Evolutionary conservation across 176 grass and related monocot genomes (phyloP), one percentile per base, ranked within the genome.

Genomic region (Sorghum bicolor): DNA sequence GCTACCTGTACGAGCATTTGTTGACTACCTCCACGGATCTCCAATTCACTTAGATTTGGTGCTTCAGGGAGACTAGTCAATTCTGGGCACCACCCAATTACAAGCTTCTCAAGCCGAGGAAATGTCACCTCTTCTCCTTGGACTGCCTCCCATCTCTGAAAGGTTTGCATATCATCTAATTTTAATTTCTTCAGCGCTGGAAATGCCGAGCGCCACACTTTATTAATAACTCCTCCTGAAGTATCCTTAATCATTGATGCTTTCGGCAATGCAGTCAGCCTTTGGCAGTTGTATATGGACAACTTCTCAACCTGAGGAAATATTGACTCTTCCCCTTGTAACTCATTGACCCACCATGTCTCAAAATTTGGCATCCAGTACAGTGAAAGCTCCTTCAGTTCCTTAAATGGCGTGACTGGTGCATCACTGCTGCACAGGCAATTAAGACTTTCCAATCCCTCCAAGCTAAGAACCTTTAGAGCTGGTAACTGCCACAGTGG

Each of bases 211-310:
- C 1, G 6, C 5, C 48, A 53, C 17, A 53, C 48, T 2, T 17
- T 53, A 20, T 53, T 53, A 53, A 7, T 53, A 53, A 20, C 48
- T 20, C 17, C 6, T 0, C 48, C 33, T 5, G 5, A 1, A 14
- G 14, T 16, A n/a, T 16, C 44, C 44, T 47, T 47, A 47, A 47
- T 15, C 0, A 47, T 16, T 47, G 44, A 47, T 24, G 8, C 36
- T 36, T 67, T 37, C 3, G 67, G 67, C 11, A 70, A 24, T 70
- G 33, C 67, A 38, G 10, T 13, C 37, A 41, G 12, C 0, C 5
- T 70, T 70, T 0, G 0, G 2, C 67, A 41, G 0, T 7, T 0
- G 0, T 0, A 1, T 0, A 40, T 25, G 0, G 0, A 0, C 67
- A 70, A 10, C 36, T 41, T 2, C 37, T 70, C 37, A 25, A 38